These are phyloP conservation scores for Basipetospora sp. DNA, from an alignment of 2,329 filamentous ascomycete genomes.

Conservation along the genomic window DNA sequence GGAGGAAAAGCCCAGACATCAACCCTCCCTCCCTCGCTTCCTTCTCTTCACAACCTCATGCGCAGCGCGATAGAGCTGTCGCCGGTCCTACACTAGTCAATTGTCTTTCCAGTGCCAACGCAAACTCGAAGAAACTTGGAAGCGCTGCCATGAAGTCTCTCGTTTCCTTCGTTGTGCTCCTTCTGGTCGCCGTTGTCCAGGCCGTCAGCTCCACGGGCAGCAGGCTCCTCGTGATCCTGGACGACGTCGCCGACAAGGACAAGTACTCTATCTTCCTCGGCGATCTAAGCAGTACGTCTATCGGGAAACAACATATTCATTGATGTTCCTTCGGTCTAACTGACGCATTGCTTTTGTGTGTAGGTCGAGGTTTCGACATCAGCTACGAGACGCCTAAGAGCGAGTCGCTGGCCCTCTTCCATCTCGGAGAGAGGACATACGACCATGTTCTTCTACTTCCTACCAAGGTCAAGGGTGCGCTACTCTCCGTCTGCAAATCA, in stretches of 20 bases:
- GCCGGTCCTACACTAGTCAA: neutral
- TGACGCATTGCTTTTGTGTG: conserved; percentile 8
- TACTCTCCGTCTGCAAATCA: conserved; percentile 10
- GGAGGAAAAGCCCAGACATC: neutral
- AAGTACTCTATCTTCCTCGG: conserved; percentile 70
- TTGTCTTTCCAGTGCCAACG: no score
- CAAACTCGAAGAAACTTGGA: no score
- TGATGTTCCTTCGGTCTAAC: no score
- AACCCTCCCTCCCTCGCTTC: neutral
- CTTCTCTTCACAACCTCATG: conserved; percentile 1
- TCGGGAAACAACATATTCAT: neutral
- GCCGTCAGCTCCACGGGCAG: conserved; percentile 67
- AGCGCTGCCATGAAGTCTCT: conserved; percentile 69
- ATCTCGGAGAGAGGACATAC: conserved; percentile 73
- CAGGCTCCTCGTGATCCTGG: conserved; percentile 71
- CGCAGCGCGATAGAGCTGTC: conserved; percentile 11
- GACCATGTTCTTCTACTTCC: conserved; percentile 86
- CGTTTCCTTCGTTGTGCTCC: conserved; percentile 53
- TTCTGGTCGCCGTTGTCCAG: conserved; percentile 51
- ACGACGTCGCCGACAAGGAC: conserved; percentile 66
- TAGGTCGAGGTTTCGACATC: conserved; percentile 71
- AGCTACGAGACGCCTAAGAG: conserved; percentile 73
- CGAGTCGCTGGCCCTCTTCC: conserved; percentile 62
- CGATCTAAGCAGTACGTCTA: conserved; percentile 50
- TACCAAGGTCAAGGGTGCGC: conserved; percentile 83